Conservation (phyloP, 2,329 filamentous ascomycete genomes). For the Cryphonectria parasitica region DNA sequence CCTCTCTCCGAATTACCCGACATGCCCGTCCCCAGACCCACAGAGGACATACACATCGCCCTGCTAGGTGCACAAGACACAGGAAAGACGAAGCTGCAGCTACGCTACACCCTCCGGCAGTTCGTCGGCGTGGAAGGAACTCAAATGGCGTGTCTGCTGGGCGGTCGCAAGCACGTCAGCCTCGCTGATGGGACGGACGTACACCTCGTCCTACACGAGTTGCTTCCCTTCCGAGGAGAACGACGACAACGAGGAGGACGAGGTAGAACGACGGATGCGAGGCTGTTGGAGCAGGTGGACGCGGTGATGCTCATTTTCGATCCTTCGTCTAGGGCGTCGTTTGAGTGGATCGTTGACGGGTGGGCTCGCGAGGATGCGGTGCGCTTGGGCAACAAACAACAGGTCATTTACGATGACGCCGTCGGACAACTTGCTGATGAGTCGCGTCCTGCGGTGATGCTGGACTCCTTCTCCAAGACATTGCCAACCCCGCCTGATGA, state of each 20-base stretch:
- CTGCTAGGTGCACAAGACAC: slow-evolving; percentile 20
- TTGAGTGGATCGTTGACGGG: slow-evolving; percentile 19
- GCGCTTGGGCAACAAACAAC: slow-evolving; percentile 14
- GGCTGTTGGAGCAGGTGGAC: slow-evolving; percentile 23
- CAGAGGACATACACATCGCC: slow-evolving; percentile 25
- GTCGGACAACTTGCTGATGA: slow-evolving; percentile 12
- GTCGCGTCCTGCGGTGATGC: not conserved
- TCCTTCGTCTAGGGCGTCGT: slow-evolving; percentile 19
- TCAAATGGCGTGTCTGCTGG: slow-evolving; percentile 11
- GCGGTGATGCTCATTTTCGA: slow-evolving; percentile 25
- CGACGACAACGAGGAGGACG: slow-evolving; percentile 3
- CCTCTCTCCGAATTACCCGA: not conserved
- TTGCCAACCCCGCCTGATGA: not conserved
- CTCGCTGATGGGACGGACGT: slow-evolving; percentile 14
- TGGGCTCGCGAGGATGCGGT: slow-evolving; percentile 14
- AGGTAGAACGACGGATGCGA: slow-evolving; percentile 1
- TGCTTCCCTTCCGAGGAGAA: not conserved
- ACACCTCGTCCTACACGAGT: slow-evolving; percentile 24
- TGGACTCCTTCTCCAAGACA: not conserved
- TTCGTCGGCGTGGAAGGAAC: slow-evolving; percentile 5
- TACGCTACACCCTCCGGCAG: slow-evolving; percentile 23
- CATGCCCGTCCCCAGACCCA: slow-evolving; percentile 2
- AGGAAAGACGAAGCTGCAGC: slow-evolving; percentile 22
- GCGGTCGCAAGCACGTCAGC: slow-evolving; percentile 17
- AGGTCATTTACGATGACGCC: slow-evolving; percentile 3